phyloP scores from a whole-genome alignment of 352 stramenopile species.

The Plasmopara halstedii region DNA sequence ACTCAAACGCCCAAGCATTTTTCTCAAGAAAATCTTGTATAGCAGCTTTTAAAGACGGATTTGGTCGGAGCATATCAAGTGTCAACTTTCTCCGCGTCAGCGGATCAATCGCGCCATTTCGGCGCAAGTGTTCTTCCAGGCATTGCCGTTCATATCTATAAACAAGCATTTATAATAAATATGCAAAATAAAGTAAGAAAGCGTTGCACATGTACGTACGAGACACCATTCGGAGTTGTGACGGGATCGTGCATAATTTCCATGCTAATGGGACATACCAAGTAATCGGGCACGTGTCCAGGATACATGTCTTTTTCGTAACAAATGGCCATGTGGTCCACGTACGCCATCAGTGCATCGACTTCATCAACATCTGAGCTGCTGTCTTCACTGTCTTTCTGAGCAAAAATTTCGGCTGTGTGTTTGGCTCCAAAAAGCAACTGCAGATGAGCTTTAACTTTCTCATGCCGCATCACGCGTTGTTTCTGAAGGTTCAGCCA shows the following conservation, averaged over 20 bases:
- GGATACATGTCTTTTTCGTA: conserved; percentile 43
- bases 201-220: conserved; percentile 27
- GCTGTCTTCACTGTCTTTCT: not conserved
- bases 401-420: conserved; percentile 9
- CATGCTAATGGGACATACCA: conserved; percentile 77
- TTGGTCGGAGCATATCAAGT: conserved; percentile 64
- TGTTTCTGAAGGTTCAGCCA: conserved; percentile 44
- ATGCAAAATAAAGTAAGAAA: conserved; percentile 1
- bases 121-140: conserved; percentile 59
- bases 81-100: conserved; percentile 59
- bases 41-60: conserved; percentile 50
- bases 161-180: not conserved
- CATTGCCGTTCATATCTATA: conserved; percentile 51
- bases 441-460: conserved; percentile 32
- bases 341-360: conserved; percentile 52
- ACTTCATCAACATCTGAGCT: conserved; percentile 14
- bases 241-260: conserved; percentile 77
- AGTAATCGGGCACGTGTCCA: conserved; percentile 66
- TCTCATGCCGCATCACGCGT: conserved; percentile 32
- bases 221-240: conserved; percentile 71
- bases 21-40: conserved; percentile 72
- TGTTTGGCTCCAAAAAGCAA: conserved; percentile 26
- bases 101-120: conserved; percentile 62
- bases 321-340: conserved; percentile 41
- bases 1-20: conserved; percentile 72